Evolutionary conservation across 345 rosid species (phyloP).

Genomic region (Physaria fendleri): DNA sequence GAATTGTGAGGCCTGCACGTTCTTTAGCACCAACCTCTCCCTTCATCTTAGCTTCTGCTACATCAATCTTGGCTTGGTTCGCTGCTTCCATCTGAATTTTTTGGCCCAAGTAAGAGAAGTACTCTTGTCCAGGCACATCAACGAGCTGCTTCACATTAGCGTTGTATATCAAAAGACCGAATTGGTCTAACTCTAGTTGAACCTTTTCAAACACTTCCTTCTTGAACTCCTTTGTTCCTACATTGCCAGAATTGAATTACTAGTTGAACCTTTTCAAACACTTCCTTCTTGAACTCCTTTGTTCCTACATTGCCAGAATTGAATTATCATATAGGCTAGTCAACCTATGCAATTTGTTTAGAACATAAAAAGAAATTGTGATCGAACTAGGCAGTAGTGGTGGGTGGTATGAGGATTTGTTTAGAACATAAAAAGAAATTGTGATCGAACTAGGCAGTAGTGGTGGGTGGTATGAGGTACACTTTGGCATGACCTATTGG

Average conservation of each 20-base stretch:
- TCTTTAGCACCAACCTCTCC: slow-evolving; percentile 68
- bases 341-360: no score
- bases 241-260: no score
- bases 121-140: slow-evolving; percentile 77
- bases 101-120: slow-evolving; percentile 75
- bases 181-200: slow-evolving; percentile 69
- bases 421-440: no score
- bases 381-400: no score
- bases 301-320: no score
- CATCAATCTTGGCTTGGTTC: slow-evolving; percentile 69
- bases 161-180: slow-evolving; percentile 62
- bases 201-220: slow-evolving; percentile 71
- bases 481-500: no score
- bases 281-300: slow-evolving; percentile 66
- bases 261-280: slow-evolving; percentile 69
- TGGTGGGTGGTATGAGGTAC: no score
- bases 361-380: no score
- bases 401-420: no score
- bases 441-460: no score
- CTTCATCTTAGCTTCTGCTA: slow-evolving; percentile 71
- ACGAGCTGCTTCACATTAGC: slow-evolving; percentile 81
- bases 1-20: slow-evolving; percentile 53
- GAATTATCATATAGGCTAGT: no score
- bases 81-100: slow-evolving; percentile 88
- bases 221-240: slow-evolving; percentile 64